Evolutionary conservation across 2,329 filamentous ascomycete species (phyloP), one percentile per base, ranked within the genome.

Genomic region (Hymenoscyphus fraxineus): DNA sequence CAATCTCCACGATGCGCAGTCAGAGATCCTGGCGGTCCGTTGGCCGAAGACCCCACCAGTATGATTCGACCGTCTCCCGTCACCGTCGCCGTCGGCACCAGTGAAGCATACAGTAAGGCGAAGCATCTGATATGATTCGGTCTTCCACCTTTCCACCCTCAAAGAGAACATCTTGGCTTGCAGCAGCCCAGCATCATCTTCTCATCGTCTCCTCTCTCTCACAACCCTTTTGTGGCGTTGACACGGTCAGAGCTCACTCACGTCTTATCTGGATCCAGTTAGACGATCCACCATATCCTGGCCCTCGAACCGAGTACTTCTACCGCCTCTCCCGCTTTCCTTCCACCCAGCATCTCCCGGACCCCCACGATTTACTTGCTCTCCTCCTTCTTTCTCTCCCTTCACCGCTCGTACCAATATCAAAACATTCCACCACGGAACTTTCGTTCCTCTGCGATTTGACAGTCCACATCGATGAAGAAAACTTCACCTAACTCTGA

Each of bases 391-490:
- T 58, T 47, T 57, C 55, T 15, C 32, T 35, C 32, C 54, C 38
- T 55, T 58, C 44, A 56, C 60, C 51, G 9, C 16, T 32, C 27
- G 54, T 38, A 27, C 16, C 27, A 47, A n/a, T 19, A 38, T 22
- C 27, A 47, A 13, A 15, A 27, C 51, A 32, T 59, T 58, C 40
- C 10, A 35, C 35, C 35, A 35, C 27, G 22, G 57, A 19, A 60
- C 58, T 16, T 51, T 40, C 32, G 44, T 39, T 32, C 56, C 57
- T 59, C 44, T 38, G n/a, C 57, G 41, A 59, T 57, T 63, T 41
- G 61, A 57, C 66, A 51, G 64, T 66, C 70, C 63, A 73, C 66
- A 73, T 86, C 84, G 84, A 87, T 87, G 85, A 87, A 85, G 83
- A 78, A 85, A 82, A 78, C 78, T 78, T 84, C 79, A 70, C 77